Evolutionary conservation across 2,329 filamentous ascomycete species (phyloP).

Genomic region (Lecanicillium sp.): DNA sequence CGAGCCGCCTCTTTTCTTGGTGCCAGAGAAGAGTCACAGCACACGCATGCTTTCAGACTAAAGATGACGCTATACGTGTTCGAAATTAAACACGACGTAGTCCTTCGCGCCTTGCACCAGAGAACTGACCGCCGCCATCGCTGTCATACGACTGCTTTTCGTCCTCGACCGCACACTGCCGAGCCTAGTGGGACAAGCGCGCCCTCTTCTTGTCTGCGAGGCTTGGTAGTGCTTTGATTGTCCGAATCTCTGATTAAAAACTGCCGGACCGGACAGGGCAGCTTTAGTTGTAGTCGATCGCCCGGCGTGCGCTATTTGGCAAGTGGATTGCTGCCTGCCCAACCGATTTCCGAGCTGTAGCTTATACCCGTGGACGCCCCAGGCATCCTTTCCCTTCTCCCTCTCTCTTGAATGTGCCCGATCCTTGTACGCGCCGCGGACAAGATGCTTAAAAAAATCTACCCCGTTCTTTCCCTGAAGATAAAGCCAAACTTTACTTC

Average conservation of each 20-base stretch:
- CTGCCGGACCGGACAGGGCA: neutral
- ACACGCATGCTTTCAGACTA: neutral
- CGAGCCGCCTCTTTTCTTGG: constrained; percentile 9
- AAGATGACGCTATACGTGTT: constrained; percentile 13
- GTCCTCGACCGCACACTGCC: neutral
- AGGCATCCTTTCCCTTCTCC: constrained; percentile 4
- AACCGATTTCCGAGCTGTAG: constrained; percentile 7
- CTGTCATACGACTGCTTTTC: neutral
- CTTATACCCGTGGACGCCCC: constrained; percentile 1
- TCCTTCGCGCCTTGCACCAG: neutral
- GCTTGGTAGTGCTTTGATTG: no score
- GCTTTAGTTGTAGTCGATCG: neutral
- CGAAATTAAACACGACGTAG: neutral
- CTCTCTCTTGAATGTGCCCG: neutral
- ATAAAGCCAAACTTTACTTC: constrained; percentile 8
- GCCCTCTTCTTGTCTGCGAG: neutral
- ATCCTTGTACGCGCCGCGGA: neutral
- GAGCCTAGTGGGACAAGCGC: neutral
- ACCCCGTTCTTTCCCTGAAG: neutral
- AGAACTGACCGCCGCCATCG: neutral
- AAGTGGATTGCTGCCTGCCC: constrained; percentile 1
- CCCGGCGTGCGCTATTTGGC: neutral
- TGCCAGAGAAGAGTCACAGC: constrained; percentile 7
- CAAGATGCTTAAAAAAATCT: neutral
- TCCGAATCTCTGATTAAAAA: neutral